Base-by-base conservation (phyloP, 345 rosid genomes). In the Rhizophora apiculata region DNA sequence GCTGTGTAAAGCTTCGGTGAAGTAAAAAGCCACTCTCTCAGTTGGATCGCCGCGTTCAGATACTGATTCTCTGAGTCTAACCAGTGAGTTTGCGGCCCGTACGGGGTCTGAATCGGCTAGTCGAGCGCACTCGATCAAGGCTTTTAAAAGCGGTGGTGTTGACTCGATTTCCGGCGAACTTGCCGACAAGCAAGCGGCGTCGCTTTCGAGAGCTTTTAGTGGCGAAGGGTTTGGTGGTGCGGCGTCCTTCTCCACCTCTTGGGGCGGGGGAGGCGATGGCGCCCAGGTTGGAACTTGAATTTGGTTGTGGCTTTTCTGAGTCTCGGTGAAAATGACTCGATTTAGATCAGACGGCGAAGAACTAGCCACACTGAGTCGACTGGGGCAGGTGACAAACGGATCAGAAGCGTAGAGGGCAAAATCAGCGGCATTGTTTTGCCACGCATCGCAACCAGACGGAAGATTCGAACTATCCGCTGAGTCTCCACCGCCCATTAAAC, bases 1-100 rank as follows among this genome's bases (percentile, higher is more conserved):
- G 68, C 54, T 54, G 66, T 63, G 65, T 6, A 94, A 85, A 70
- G 95, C 98, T 76, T 91, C 86, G 0, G 74, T 46, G 85, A 94
- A 89, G 87, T 94, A 86, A 73, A 81, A 88, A 34, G 85, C 87
- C 2, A 86, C 93, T 75, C 97, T 70, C 68, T 91, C 89, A 9
- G 74, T 78, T n/a, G 97, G 88, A 76, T 88, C 85, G 71, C 97
- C 98, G 1, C 62, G 62, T 43, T 83, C 88, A 26, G 88, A 85
- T 6, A 78, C 87, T 22, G 86, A 79, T 22, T 86, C 90, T 48
- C 80, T 74, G 68, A 91, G 80, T 56, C 76, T 79, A 71, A 61
- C 21, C 68, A 94, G 80, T 19, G 88, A 70, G 68, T 86, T 78
- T 39, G 78, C 39, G 16, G 96, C 90, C 31, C 68, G 68, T 1